Evolutionary conservation across 371 early-diverging fungal species (phyloP).

Genomic region (Syncephalastrum racemosum): DNA sequence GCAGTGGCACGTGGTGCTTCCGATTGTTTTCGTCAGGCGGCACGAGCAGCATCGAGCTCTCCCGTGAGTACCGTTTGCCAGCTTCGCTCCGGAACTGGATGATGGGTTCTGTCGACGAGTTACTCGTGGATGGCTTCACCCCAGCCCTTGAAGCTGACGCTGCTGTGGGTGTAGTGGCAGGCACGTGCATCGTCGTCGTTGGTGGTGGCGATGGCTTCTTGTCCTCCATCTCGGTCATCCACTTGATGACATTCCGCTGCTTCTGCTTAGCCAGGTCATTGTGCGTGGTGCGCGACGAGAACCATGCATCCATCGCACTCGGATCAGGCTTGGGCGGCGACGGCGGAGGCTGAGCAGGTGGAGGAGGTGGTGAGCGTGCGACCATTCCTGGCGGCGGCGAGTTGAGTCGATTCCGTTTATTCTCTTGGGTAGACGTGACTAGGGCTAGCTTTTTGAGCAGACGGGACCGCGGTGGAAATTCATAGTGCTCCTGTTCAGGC

Average conservation of each 20-base stretch:
- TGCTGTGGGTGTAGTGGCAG: no score
- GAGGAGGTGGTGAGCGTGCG: not conserved
- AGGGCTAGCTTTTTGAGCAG: conserved; percentile 39
- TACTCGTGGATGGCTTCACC: not conserved
- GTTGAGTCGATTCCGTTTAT: conserved; percentile 22
- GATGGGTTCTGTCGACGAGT: conserved; percentile 8
- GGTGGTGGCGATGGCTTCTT: conserved; percentile 6
- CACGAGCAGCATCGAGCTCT: conserved; percentile 18
- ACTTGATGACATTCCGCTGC: conserved; percentile 30
- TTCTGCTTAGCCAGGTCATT: conserved; percentile 8
- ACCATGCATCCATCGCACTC: conserved; percentile 37
- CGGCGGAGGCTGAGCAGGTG: conserved; percentile 1
- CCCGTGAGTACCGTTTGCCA: conserved; percentile 20
- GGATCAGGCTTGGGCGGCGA: conserved; percentile 31
- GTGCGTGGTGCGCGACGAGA: conserved; percentile 22
- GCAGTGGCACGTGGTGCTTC: conserved; percentile 34
- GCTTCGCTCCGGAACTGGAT: conserved; percentile 40
- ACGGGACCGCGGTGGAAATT: conserved; percentile 48
- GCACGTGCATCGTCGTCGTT: no score
- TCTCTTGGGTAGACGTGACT: conserved; percentile 15
- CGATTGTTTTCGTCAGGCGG: conserved; percentile 23
- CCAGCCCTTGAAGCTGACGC: no score
- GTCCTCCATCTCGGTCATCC: conserved; percentile 41
- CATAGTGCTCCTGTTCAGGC: conserved; percentile 46
- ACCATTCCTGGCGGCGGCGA: conserved; percentile 6